A percentile compares a stretch with the other conserved stretches of the same genome.
phyloP scores from a whole-genome alignment of 179 eudicot species.

The Nepenthes alata region DNA sequence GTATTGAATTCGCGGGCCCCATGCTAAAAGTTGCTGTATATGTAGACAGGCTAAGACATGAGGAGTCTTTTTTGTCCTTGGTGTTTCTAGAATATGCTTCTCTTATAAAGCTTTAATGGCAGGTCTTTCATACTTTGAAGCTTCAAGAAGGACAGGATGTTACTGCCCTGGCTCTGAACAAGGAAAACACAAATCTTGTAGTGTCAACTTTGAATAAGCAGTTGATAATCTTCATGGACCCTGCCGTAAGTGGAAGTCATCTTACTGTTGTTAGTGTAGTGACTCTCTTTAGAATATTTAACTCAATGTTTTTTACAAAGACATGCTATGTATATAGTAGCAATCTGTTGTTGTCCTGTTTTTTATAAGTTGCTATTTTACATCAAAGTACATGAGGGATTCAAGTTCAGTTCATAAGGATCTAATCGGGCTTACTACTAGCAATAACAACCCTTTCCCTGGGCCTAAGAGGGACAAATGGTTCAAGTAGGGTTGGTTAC shows the following conservation, averaged over 20 bases:
- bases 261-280: not conserved
- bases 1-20: not conserved
- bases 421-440: too few relatives aligned
- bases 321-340: not conserved
- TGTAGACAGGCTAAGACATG: not conserved
- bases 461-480: too few relatives aligned
- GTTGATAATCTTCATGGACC: conserved; percentile 85
- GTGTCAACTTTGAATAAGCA: conserved; percentile 81
- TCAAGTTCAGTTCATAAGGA: too few relatives aligned
- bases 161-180: conserved; percentile 65
- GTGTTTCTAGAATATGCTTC: not conserved
- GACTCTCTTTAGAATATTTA: not conserved
- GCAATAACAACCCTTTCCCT: too few relatives aligned
- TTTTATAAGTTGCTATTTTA: not conserved
- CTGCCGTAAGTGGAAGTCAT: conserved; percentile 54
- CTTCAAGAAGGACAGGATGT: conserved; percentile 74
- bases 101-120: conserved; percentile 21
- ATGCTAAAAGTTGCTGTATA: not conserved
- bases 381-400: too few relatives aligned
- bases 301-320: not conserved
- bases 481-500: too few relatives aligned
- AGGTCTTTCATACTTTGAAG: conserved; percentile 68
- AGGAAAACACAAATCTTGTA: conserved; percentile 84
- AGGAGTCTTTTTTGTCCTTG: too few relatives aligned
- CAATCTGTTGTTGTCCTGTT: not conserved